Percentiles rank a stretch among this genome's conserved stretches.
These are phyloP conservation scores for Cladosporium sp. DNA, from an alignment of 2,329 filamentous ascomycete species.

Conservation along the genomic window DNA sequence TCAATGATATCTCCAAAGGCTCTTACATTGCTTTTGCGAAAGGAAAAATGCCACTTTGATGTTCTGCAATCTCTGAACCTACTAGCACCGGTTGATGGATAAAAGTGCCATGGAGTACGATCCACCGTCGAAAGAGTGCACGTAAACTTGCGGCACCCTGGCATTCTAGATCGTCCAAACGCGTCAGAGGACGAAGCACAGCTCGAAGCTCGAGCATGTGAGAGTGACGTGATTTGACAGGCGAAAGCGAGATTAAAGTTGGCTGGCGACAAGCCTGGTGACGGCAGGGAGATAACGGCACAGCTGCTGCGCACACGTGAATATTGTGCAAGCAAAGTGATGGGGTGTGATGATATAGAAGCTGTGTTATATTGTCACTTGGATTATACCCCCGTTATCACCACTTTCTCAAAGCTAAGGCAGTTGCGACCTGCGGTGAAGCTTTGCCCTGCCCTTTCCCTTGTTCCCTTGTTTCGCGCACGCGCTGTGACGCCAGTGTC, in stretches of 20 bases:
- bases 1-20: no score
- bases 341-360: not conserved
- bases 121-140: not conserved
- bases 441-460: not conserved
- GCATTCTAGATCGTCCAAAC: not conserved
- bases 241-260: conserved; percentile 9
- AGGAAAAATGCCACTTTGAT: no score
- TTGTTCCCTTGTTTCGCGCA: not conserved
- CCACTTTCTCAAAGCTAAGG: not conserved
- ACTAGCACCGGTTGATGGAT: not conserved
- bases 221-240: not conserved
- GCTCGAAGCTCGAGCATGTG: not conserved
- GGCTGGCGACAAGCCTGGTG: not conserved
- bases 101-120: not conserved
- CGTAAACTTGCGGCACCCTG: not conserved
- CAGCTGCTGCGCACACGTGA: not conserved
- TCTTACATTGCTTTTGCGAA: no score
- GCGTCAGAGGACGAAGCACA: not conserved
- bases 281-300: not conserved
- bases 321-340: not conserved
- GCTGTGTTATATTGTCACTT: not conserved
- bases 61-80: not conserved
- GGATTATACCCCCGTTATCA: not conserved
- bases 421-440: not conserved
- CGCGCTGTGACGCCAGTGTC: not conserved